Evolutionary conservation across 2,329 filamentous ascomycete genomes (phyloP).

Genomic region (Epichloe elymi): DNA sequence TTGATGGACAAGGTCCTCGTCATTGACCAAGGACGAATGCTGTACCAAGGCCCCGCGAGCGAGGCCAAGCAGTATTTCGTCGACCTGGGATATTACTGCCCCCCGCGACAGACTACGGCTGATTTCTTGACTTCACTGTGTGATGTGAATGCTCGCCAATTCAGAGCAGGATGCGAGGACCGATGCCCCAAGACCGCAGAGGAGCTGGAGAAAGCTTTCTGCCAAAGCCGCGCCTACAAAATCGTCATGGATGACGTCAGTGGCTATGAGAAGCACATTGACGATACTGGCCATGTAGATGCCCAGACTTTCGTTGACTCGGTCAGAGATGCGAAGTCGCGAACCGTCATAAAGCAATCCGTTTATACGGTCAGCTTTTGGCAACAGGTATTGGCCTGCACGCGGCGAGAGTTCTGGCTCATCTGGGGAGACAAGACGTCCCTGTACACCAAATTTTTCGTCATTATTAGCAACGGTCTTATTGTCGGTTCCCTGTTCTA

Average conservation of each 20-base stretch:
- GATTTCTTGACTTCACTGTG: conserved; percentile 45
- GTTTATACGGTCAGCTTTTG: conserved; percentile 63
- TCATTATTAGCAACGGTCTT: conserved; percentile 58
- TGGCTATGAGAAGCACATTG: conserved; percentile 64
- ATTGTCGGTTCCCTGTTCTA: conserved; percentile 74
- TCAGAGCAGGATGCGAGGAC: conserved; percentile 1
- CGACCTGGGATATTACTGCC: conserved; percentile 39
- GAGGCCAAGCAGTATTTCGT: conserved; percentile 50
- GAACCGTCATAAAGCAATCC: conserved; percentile 12
- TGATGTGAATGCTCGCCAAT: conserved; percentile 3
- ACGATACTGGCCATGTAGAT: conserved; percentile 51
- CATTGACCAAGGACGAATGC: conserved; percentile 53
- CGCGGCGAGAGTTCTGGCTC: conserved; percentile 65
- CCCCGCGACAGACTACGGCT: conserved; percentile 45
- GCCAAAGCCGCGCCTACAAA: conserved; percentile 30
- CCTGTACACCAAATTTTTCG: conserved; percentile 67
- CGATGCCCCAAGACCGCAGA: conserved; percentile 39
- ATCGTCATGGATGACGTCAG: conserved; percentile 31
- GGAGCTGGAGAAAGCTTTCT: conserved; percentile 22
- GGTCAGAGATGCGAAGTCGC: conserved; percentile 46
- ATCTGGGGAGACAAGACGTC: conserved; percentile 62
- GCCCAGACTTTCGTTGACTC: conserved; percentile 54
- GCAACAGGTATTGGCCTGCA: conserved; percentile 56
- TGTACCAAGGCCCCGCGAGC: conserved; percentile 48
- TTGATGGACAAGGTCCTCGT: conserved; percentile 51